phyloP scores from a whole-genome alignment of 768 basidiomycete genomes.

The Amanita rubescens region DNA sequence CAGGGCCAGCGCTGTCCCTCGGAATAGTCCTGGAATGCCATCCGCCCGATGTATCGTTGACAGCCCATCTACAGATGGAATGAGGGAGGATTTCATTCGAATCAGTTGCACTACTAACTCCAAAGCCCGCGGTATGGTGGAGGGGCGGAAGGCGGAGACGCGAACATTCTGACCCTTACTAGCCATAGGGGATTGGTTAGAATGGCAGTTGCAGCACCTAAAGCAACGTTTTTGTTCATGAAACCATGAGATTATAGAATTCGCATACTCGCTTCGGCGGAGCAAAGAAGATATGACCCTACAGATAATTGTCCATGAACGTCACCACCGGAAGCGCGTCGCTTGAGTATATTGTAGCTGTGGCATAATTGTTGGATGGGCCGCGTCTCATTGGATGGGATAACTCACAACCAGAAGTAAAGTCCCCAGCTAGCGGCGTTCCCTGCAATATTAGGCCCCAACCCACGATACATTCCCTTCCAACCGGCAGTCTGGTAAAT shows the following conservation, averaged over 20 bases:
- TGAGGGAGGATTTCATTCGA: slow-evolving; percentile 1
- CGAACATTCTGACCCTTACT: slow-evolving; percentile 95
- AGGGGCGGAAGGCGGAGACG: slow-evolving; percentile 59
- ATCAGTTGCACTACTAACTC: slow-evolving; percentile 39
- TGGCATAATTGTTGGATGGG: background rate
- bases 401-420: slow-evolving; percentile 90
- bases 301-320: slow-evolving; percentile 63
- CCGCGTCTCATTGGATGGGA: background rate
- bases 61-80: slow-evolving; percentile 46
- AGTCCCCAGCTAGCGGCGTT: slow-evolving; percentile 97
- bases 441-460: slow-evolving; percentile 86
- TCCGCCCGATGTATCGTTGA: slow-evolving; percentile 63
- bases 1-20: slow-evolving; percentile 81
- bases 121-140: slow-evolving; percentile 73
- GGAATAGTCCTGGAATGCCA: slow-evolving; percentile 75
- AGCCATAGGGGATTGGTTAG: slow-evolving; percentile 98
- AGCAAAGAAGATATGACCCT: slow-evolving; percentile 76
- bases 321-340: slow-evolving; percentile 62
- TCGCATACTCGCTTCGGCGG: slow-evolving; percentile 92
- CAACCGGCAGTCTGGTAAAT: slow-evolving; percentile 74
- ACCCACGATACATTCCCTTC: slow-evolving; percentile 84
- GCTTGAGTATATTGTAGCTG: slow-evolving; percentile 94
- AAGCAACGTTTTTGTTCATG: background rate
- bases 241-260: background rate
- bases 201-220: slow-evolving; percentile 89